Base-by-base conservation (phyloP, 495 filamentous ascomycete genomes). In the Aspergillus egyptiacus region DNA sequence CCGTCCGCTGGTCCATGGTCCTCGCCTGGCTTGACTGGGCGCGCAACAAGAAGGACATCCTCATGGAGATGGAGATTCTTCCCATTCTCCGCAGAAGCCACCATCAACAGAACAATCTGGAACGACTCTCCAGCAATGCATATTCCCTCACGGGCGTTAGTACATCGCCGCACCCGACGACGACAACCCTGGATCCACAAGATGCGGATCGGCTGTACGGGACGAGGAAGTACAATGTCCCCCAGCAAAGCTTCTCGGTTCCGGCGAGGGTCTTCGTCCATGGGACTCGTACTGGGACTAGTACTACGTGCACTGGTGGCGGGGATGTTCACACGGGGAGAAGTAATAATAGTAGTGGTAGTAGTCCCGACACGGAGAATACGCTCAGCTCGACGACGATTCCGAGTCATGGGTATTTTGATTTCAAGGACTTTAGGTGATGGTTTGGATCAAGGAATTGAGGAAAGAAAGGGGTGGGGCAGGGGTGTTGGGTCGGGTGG, bases 11-110 rank as follows among this genome's bases (percentile, higher is more conserved):
- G 13, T 38, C 48, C 1, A 51, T 51, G 48, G 76, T 83, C 11
- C 71, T 87, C 24, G 76, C 89, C 11, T 50, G 33, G 27, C 73
- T 80, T 60, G 72, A 83, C 37, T 50, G 37, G 37, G 10, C 25
- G 6, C 23, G 13, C 18, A 25, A 38, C 6, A 15, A 18, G 14
- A 19, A 5, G 11, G 28, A 44, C 41, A 28, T 17, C 8, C 18
- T 44, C 3, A 1, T 20, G 2, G 28, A 44, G n/a, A n/a, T n/a
- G n/a, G n/a, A n/a, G n/a, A n/a, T n/a, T 28, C 18, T 44, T 2
- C 0, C 33, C n/a, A 24, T 27, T 27, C 25, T 31, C 8, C 2
- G 22, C 8, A 10, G 17, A 9, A 14, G 41, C 5, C 9, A 28
- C 13, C 24, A 42, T 5, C 23, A n/a, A 2, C 10, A 17, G 3